Base-by-base conservation (phyloP, 208 protist genomes). In the Balamuthia mandrillaris region DNA sequence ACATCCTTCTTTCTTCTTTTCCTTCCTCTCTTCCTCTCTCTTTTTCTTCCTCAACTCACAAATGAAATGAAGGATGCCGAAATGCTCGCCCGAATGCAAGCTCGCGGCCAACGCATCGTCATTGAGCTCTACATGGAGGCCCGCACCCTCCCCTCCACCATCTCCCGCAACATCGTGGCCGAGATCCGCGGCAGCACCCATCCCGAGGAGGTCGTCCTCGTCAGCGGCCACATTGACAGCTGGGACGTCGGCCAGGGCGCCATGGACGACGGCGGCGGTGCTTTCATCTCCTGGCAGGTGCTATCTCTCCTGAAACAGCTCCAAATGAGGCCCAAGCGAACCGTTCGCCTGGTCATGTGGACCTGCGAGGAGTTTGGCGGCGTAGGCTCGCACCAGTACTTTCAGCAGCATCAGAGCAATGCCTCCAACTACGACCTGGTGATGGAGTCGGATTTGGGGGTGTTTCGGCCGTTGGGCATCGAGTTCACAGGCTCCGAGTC, bases 181-280 rank as follows among this genome's bases (percentile, higher is more conserved):
- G 44, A 90, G 39, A 86, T 90, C 10, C 86, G 47, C 42, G 88
- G 88, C 5, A 61, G 14, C 7, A 51, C 44, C 2, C 58, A 82
- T 42, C 88, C 88, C 1, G 77, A 90, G 18, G 45, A 90, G 47
- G 70, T 90, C 1, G 84, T 90, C 39, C 85, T 90, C 9, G 49
- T 90, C 37, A 86, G 88, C 27, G 88, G 88, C 31, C 88, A 90
- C 29, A 77, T 89, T 4, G 88, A 90, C 33, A 68, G 42, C 14
- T 90, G 88, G 88, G 88, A 90, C 63, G 65, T 90, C 5, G 88
- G 86, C 21, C n/a, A 63, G 24, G 86, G 86, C 33, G 86, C 86
- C 16, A 42, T 74, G 10, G 81, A 88, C 42, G 86, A 90, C 60
- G 75, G 58, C 31, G 81, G 81, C 33, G 88, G 88, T 86, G 45